Conservation (phyloP, 805 yeast genomes). For the Danielia reshetovae region DNA sequence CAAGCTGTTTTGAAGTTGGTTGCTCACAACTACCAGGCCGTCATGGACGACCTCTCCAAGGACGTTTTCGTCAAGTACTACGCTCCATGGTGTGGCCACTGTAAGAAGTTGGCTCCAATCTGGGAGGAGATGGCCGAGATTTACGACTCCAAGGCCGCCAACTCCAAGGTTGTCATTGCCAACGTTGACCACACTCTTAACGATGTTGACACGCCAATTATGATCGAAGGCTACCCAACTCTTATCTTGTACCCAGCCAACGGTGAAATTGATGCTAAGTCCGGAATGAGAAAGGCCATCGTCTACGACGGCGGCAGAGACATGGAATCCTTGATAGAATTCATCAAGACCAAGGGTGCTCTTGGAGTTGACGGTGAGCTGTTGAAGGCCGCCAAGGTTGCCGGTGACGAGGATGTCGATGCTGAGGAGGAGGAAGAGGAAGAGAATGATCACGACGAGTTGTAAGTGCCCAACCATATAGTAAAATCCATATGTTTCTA, state of each 20-base stretch:
- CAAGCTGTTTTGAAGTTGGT: constrained; percentile 72
- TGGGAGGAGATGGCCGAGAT: constrained; percentile 82
- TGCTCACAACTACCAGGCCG: constrained; percentile 73
- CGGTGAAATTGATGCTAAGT: constrained; percentile 38
- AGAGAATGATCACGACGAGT: constrained; percentile 34
- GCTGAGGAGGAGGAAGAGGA: constrained; percentile 23
- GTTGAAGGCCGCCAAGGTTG: constrained; percentile 16
- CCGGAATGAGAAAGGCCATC: constrained; percentile 50
- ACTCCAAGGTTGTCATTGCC: constrained; percentile 64
- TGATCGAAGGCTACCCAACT: constrained; percentile 89
- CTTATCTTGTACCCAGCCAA: constrained; percentile 83
- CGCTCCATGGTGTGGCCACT: constrained; percentile 98
- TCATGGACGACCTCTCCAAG: constrained; percentile 53
- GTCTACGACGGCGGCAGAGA: constrained; percentile 69
- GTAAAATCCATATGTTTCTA: neutral
- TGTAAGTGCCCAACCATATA: constrained; percentile 18
- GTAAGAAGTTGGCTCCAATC: constrained; percentile 84
- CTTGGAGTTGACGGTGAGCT: constrained; percentile 52
- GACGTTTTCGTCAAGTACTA: constrained; percentile 86
- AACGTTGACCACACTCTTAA: constrained; percentile 86
- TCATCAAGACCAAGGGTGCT: constrained; percentile 68
- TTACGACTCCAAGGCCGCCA: constrained; percentile 48
- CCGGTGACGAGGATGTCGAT: constrained; percentile 21
- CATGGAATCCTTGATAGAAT: constrained; percentile 62
- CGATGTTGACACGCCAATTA: constrained; percentile 68